These are phyloP conservation scores for Hymenoscyphus linearis DNA, from an alignment of 2,329 filamentous ascomycete species.

Conservation along the genomic window DNA sequence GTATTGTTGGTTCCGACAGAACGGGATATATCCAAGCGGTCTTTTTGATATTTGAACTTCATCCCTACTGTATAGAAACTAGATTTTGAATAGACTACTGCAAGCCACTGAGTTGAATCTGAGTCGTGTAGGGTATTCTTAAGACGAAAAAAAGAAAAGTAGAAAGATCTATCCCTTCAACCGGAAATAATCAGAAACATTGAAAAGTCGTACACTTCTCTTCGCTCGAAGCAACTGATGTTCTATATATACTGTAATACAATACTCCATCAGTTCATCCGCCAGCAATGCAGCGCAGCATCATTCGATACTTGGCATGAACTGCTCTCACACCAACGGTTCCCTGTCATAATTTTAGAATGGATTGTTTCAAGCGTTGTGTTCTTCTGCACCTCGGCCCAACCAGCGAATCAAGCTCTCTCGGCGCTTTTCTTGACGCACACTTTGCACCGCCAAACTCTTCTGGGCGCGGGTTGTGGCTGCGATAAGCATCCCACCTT, in stretches of 20 bases:
- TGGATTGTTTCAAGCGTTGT: not conserved
- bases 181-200: not conserved
- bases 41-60: not conserved
- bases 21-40: not conserved
- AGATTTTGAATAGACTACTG: not conserved
- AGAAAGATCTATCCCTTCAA: not conserved
- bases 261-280: too few relatives aligned
- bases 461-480: not conserved
- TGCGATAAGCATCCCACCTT: not conserved
- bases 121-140: not conserved
- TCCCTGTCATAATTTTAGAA: not conserved
- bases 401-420: not conserved
- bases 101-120: not conserved
- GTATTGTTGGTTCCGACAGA: not conserved
- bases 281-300: too few relatives aligned
- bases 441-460: not conserved
- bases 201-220: not conserved
- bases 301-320: not conserved
- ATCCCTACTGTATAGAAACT: not conserved
- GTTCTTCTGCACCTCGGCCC: not conserved
- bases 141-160: not conserved
- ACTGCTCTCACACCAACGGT: not conserved
- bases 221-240: too few relatives aligned
- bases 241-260: too few relatives aligned
- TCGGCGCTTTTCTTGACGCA: not conserved